Evolutionary conservation across 2,329 filamentous ascomycete genomes (phyloP).

Genomic region (Colletotrichum sp.): DNA sequence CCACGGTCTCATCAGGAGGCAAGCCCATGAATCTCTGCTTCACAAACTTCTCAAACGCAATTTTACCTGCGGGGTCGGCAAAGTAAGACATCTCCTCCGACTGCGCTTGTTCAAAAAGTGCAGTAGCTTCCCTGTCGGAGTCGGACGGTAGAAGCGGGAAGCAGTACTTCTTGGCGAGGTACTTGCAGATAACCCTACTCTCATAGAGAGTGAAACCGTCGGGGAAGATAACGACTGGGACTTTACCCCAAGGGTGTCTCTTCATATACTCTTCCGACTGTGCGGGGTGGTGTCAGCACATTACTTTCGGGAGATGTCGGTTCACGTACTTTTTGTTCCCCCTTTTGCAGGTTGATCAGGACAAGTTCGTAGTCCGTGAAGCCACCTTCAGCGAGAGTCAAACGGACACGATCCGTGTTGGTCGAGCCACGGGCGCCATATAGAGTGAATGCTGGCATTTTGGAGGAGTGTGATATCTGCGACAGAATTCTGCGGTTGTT

Average conservation of each 20-base stretch:
- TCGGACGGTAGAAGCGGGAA: conserved; percentile 44
- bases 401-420: conserved; percentile 46
- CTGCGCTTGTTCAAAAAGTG: conserved; percentile 49
- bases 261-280: conserved; percentile 40
- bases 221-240: conserved; percentile 42
- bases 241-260: conserved; percentile 47
- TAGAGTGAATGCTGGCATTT: conserved; percentile 48
- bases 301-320: conserved; percentile 6
- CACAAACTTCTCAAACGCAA: conserved; percentile 50
- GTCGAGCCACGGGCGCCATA: conserved; percentile 44
- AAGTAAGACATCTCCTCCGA: conserved; percentile 47
- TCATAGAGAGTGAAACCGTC: conserved; percentile 50
- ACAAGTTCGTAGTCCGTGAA: conserved; percentile 47
- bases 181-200: conserved; percentile 52
- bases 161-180: conserved; percentile 49
- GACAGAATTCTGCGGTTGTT: conserved; percentile 28
- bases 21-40: conserved; percentile 47
- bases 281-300: conserved; percentile 27
- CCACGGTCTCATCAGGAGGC: conserved; percentile 42
- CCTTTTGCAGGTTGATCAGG: conserved; percentile 39
- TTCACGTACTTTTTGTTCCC: conserved; percentile 44
- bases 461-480: conserved; percentile 32
- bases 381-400: conserved; percentile 47
- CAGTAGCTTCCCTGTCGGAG: conserved; percentile 42
- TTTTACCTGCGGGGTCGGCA: conserved; percentile 44